Conservation (phyloP, 169 alveolate genomes). For the Cryptosporidium felis region DNA sequence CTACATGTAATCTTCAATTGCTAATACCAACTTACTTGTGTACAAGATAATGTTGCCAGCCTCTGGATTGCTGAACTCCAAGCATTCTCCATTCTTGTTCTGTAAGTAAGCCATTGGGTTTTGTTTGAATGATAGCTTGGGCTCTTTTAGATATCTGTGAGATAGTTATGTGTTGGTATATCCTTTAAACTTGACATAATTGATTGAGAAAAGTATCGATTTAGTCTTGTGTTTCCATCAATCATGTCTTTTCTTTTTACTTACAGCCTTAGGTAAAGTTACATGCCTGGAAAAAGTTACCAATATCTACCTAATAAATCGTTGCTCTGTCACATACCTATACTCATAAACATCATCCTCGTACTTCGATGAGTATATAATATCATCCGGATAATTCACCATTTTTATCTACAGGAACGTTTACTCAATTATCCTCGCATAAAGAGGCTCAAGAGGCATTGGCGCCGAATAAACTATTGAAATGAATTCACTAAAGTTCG, state of each 20-base stretch:
- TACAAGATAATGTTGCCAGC: conserved; percentile 76
- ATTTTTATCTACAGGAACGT: conserved; percentile 7
- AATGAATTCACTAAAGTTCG: too few relatives aligned
- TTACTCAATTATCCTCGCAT: too few relatives aligned
- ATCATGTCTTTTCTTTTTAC: not conserved
- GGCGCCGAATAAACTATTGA: too few relatives aligned
- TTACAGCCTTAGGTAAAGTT: conserved; percentile 73
- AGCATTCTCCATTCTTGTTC: conserved; percentile 78
- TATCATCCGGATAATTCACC: conserved; percentile 83
- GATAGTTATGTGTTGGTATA: too few relatives aligned
- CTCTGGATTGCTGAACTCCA: conserved; percentile 78
- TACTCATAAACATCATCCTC: conserved; percentile 87
- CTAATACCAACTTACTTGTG: conserved; percentile 38
- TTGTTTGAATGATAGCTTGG: conserved; percentile 61
- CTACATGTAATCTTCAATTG: not conserved
- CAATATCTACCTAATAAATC: not conserved
- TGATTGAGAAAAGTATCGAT: not conserved
- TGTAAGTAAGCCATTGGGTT: conserved; percentile 70
- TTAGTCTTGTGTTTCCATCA: not conserved
- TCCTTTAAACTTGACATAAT: conserved; percentile 5
- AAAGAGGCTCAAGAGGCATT: too few relatives aligned
- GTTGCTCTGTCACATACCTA: conserved; percentile 77
- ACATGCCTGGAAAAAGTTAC: conserved; percentile 66
- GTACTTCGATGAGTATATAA: conserved; percentile 89
- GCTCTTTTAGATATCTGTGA: conserved; percentile 48